Evolutionary conservation across 148 eudicot species (phyloP).

Genomic region (Euryodendron excelsum): DNA sequence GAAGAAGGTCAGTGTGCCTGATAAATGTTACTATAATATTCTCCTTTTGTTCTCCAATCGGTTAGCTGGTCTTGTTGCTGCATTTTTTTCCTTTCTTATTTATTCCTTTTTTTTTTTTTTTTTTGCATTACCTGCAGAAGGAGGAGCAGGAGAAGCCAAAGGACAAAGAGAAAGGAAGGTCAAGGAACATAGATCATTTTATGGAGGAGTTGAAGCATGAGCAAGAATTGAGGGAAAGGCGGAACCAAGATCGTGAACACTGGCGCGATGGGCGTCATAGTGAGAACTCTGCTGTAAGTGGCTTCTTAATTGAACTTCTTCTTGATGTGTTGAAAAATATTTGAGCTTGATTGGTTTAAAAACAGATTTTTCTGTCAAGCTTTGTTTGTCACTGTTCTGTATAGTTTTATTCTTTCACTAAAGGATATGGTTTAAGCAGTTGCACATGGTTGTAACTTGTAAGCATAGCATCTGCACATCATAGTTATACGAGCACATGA

Average conservation of each 20-base stretch:
- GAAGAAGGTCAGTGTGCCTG: conserved; percentile 56
- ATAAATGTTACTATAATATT: conserved; percentile 13
- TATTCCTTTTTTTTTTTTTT: conserved; percentile 6
- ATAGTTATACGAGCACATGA: too few relatives aligned
- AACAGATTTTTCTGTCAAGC: not conserved
- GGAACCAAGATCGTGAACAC: conserved; percentile 76
- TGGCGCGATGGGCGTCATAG: conserved; percentile 74
- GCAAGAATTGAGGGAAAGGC: conserved; percentile 93
- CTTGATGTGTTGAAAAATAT: not conserved
- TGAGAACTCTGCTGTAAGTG: conserved; percentile 64
- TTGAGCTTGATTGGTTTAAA: not conserved
- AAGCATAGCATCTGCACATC: not conserved
- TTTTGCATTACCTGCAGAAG: conserved; percentile 31
- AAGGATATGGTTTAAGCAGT: too few relatives aligned
- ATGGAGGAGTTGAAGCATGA: conserved; percentile 96
- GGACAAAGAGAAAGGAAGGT: conserved; percentile 86
- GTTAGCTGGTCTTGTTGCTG: too few relatives aligned
- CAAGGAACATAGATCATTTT: conserved; percentile 89
- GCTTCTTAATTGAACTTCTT: conserved; percentile 9
- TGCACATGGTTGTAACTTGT: too few relatives aligned
- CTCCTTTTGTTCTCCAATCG: not conserved
- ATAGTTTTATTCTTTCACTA: too few relatives aligned
- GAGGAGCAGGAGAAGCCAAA: conserved; percentile 83
- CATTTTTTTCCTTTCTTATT: conserved; percentile 9
- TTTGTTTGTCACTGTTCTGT: too few relatives aligned